Evolutionary conservation across 306 rosid species (phyloP).

Genomic region (Benincasa hispida): DNA sequence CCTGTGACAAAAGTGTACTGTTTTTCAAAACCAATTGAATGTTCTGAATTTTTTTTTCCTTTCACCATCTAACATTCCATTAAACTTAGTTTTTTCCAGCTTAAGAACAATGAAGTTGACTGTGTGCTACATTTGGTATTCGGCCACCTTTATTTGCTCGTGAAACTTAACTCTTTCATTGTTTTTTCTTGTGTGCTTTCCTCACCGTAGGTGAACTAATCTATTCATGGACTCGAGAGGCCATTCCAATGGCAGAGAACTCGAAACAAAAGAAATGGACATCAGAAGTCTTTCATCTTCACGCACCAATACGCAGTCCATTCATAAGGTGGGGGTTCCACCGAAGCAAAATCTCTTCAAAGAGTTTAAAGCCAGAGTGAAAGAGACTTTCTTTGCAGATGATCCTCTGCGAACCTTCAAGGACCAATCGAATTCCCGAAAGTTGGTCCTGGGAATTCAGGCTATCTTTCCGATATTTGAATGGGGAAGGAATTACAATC

Average conservation of each 20-base stretch:
- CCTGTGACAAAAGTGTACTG: not conserved
- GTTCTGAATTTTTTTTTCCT: not conserved
- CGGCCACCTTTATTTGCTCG: not conserved
- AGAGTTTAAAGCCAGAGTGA: slow-evolving; percentile 49
- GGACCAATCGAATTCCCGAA: slow-evolving; percentile 53
- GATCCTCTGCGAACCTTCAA: slow-evolving; percentile 83
- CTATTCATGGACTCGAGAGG: slow-evolving; percentile 27
- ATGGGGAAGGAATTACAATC: slow-evolving; percentile 65
- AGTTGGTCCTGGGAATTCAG: slow-evolving; percentile 57
- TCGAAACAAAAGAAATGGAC: slow-evolving; percentile 28
- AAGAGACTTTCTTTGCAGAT: slow-evolving; percentile 79
- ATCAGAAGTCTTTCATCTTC: slow-evolving; percentile 33
- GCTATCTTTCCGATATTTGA: slow-evolving; percentile 66
- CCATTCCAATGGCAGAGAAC: slow-evolving; percentile 23
- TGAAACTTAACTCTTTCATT: not conserved
- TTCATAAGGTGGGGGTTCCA: slow-evolving; percentile 72
- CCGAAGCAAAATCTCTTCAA: slow-evolving; percentile 62
- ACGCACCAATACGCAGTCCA: slow-evolving; percentile 8
- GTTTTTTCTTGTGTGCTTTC: slow-evolving; percentile 8
- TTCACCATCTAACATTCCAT: not conserved
- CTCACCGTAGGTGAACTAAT: slow-evolving; percentile 15
- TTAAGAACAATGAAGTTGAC: not conserved
- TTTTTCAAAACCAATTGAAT: not conserved
- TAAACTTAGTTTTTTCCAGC: not conserved
- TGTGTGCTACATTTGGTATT: not conserved